Evolutionary conservation across 257 asterid genomes (phyloP).

Genomic region (Ehretia macrophylla): DNA sequence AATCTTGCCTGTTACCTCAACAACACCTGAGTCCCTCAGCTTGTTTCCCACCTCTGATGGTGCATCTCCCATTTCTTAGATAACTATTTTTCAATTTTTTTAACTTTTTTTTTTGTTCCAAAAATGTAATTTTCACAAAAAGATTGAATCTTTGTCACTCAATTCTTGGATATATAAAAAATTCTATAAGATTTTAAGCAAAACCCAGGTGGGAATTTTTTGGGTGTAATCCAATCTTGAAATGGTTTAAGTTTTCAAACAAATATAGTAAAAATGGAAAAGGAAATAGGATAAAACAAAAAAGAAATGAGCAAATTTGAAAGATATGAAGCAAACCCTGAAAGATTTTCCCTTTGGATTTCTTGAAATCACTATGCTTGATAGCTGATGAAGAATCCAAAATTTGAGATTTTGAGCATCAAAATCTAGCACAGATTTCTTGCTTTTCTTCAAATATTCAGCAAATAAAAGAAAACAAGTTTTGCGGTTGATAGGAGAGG

Average conservation of each 20-base stretch:
- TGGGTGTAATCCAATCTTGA: too few species aligned
- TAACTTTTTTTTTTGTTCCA: neutral
- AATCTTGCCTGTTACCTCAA: slow-evolving; percentile 65
- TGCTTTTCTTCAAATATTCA: too few species aligned
- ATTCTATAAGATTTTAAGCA: slow-evolving; percentile 17
- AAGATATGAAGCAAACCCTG: neutral
- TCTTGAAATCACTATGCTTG: neutral
- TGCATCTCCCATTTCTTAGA: slow-evolving; percentile 38
- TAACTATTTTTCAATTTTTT: neutral
- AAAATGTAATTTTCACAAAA: neutral
- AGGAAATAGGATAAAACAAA: too few species aligned
- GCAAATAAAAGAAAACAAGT: too few species aligned
- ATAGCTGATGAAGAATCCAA: too few species aligned
- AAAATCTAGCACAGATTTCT: too few species aligned
- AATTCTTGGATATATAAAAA: neutral
- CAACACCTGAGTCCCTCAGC: slow-evolving; percentile 30
- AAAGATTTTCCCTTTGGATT: neutral
- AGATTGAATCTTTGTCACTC: neutral
- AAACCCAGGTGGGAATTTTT: slow-evolving; percentile 16
- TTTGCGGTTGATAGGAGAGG: too few species aligned
- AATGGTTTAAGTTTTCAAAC: neutral
- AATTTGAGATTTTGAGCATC: too few species aligned
- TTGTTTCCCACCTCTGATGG: slow-evolving; percentile 14
- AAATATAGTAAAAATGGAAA: too few species aligned
- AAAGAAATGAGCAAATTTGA: too few species aligned